A percentile compares a stretch with the other conserved stretches of the same genome.
phyloP scores from a whole-genome alignment of 768 basidiomycete species.

The Tylopilus sp. region DNA sequence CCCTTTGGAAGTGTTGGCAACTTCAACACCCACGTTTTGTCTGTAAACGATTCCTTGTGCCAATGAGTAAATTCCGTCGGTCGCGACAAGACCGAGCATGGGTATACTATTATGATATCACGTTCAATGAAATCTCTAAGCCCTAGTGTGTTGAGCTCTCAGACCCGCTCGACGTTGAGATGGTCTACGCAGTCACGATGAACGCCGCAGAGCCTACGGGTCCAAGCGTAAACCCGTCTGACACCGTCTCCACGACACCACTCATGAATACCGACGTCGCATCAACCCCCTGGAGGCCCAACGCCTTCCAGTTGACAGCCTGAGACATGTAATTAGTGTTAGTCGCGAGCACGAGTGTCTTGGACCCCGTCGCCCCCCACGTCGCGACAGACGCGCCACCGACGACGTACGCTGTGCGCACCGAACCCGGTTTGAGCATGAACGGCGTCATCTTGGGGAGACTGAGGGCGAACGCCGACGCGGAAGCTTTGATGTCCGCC shows the following conservation, averaged over 20 bases:
- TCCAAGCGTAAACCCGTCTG: slow-evolving; percentile 18
- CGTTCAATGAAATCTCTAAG: no score
- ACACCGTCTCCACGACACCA: slow-evolving; percentile 3
- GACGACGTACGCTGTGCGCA: slow-evolving; percentile 38
- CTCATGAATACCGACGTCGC: slow-evolving; percentile 8
- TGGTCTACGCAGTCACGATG: not conserved
- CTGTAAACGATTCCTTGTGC: no score
- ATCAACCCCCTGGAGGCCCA: slow-evolving; percentile 19
- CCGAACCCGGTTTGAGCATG: slow-evolving; percentile 41
- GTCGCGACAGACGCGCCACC: slow-evolving; percentile 47
- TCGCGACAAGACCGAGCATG: no score
- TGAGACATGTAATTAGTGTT: slow-evolving; percentile 46
- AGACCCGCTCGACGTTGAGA: not conserved
- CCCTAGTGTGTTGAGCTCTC: not conserved
- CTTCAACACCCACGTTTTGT: no score
- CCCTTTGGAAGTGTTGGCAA: no score
- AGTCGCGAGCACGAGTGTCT: slow-evolving; percentile 47
- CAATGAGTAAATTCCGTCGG: no score
- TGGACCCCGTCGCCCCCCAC: slow-evolving; percentile 38
- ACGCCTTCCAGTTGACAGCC: slow-evolving; percentile 31
- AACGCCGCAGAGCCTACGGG: slow-evolving; percentile 15
- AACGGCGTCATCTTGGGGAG: slow-evolving; percentile 30
- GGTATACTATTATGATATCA: no score
- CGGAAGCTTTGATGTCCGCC: slow-evolving; percentile 44
- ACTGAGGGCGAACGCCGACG: slow-evolving; percentile 42